phyloP scores from a whole-genome alignment of 805 yeast species.

The Ogataea paraovalis region DNA sequence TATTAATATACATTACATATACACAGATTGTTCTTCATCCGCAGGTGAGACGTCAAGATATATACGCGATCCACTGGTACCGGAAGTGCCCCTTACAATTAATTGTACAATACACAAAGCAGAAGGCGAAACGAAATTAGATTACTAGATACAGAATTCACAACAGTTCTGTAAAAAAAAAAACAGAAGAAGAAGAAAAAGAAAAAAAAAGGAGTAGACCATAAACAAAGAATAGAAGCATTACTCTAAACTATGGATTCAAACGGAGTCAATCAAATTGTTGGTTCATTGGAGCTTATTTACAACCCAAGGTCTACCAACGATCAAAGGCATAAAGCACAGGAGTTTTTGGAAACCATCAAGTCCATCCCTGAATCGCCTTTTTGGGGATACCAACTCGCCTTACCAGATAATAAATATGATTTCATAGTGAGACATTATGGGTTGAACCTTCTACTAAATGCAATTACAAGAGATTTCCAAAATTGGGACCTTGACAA shows the following conservation, averaged over 20 bases:
- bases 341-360: conserved; percentile 65
- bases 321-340: conserved; percentile 50
- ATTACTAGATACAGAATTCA: no score
- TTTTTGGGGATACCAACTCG: conserved; percentile 85
- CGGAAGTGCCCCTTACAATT: no score
- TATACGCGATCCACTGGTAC: no score
- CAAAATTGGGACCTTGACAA: conserved; percentile 52
- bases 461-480: conserved; percentile 59
- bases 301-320: conserved; percentile 65
- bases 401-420: conserved; percentile 55
- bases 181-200: background rate
- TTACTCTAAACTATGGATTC: conserved; percentile 47
- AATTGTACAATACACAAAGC: no score
- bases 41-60: no score
- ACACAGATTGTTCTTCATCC: no score
- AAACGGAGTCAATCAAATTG: conserved; percentile 67
- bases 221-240: background rate
- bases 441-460: conserved; percentile 77
- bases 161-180: no score
- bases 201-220: background rate
- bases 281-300: conserved; percentile 70
- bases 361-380: conserved; percentile 83
- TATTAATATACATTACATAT: no score
- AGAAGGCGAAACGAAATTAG: no score
- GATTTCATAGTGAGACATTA: conserved; percentile 81